Conservation (phyloP, 768 basidiomycete species). For the Macrolepiota albuminosa region DNA sequence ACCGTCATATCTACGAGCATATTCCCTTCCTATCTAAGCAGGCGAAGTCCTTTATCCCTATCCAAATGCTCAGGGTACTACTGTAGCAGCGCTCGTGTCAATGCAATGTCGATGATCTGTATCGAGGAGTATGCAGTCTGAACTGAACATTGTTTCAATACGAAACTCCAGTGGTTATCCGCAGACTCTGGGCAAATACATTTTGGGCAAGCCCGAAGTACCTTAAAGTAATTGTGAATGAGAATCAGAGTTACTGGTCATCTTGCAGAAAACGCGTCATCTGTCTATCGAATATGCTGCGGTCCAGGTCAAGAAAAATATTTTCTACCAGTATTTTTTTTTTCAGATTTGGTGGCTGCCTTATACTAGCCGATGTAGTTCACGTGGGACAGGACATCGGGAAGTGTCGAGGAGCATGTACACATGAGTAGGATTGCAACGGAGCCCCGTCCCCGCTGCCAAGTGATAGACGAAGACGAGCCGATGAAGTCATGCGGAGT, state of each 20-base stretch:
- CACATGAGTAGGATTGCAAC: neutral
- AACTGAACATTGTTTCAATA: neutral
- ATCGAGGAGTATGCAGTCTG: neutral
- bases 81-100: no score
- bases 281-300: neutral
- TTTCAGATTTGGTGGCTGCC: neutral
- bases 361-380: neutral
- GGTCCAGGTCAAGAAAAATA: neutral
- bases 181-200: neutral
- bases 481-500: neutral
- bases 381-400: neutral
- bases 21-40: neutral
- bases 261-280: neutral
- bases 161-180: no score
- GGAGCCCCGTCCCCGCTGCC: constrained; percentile 1
- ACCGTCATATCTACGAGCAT: neutral
- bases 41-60: neutral
- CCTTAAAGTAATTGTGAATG: neutral
- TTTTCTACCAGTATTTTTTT: no score
- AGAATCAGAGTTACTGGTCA: neutral
- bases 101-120: neutral
- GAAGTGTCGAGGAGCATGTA: neutral
- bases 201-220: neutral
- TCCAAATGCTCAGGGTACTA: no score
- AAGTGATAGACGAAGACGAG: neutral